Base-by-base conservation (phyloP, 441 rosid species). In the Capsella rubella region DNA sequence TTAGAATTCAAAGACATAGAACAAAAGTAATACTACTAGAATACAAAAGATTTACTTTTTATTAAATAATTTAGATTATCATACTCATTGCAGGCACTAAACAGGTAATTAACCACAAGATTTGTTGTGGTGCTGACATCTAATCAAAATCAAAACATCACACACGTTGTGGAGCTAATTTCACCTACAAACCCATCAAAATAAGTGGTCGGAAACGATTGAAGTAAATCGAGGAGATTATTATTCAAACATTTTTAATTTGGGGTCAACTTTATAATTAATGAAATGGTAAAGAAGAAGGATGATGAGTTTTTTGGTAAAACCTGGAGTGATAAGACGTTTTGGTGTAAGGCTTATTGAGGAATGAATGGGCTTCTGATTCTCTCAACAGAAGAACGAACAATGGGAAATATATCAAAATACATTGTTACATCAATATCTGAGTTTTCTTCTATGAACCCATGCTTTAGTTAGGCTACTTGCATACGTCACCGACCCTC, bases 281-380 rank as follows among this genome's bases (percentile, higher is more conserved):
- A 53, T 5, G 25, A 1, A 47, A 37, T 37, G 32, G 65, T 7
- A 21, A 21, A 21, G 25, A 39, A 57, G 28, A 68, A 42, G 12
- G 64, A 37, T 37, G 45, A 32, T 15, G 61, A 8, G 54, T 69
- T 76, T 29, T 69, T 76, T 29, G 71, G 79, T 63, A 47, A 62
- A 69, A 55, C 27, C n/a, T 1, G 53, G 66, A 69, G 71, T 69
- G 79, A 69, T 70, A 76, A 46, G 79, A 76, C 75, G 9, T 69
- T 21, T 21, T 28, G 39, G 75, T 69, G 79, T 69, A 76, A 69
- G 75, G 75, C 75, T 76, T 63, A 63, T 76, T 69, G 75, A 76
- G 79, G 75, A 69, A 76, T 55, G 75, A 69, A 76, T 55, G 75
- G 47, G 75, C 67, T 63, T 65, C 50, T 74, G 69, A 43, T 67